Conservation (phyloP, 129 eudicot species). For the Arctium minus region DNA sequence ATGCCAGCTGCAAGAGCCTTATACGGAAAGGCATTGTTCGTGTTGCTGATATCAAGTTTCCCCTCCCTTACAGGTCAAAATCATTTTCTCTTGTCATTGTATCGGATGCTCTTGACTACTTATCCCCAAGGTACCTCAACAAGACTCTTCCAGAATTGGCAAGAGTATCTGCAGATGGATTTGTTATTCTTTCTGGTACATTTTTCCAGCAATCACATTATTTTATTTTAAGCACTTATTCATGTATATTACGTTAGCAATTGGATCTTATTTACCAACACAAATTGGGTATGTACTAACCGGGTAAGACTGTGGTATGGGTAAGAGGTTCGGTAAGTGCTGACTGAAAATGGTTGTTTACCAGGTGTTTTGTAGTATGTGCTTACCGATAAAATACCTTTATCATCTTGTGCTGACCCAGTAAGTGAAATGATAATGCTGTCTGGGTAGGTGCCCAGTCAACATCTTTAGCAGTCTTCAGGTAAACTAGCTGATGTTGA, state of each 20-base stretch:
- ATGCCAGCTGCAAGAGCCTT: slow-evolving; percentile 70
- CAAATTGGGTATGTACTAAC: neutral
- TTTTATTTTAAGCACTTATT: neutral
- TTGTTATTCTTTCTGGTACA: slow-evolving; percentile 81
- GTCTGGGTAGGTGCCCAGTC: neutral
- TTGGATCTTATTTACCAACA: neutral
- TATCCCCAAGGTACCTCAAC: slow-evolving; percentile 91
- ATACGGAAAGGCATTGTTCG: slow-evolving; percentile 79
- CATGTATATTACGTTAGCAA: neutral
- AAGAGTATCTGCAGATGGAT: slow-evolving; percentile 84
- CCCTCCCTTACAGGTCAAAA: slow-evolving; percentile 75
- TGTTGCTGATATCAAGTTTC: slow-evolving; percentile 81
- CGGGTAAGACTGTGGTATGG: neutral
- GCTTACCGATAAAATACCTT: neutral
- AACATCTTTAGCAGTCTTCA: neutral
- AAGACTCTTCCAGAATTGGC: slow-evolving; percentile 85
- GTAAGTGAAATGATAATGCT: neutral
- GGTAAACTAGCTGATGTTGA: neutral
- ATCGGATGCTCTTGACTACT: slow-evolving; percentile 86
- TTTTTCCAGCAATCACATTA: slow-evolving; percentile 1
- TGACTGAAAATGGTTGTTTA: neutral
- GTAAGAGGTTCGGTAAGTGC: neutral
- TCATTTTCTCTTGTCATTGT: slow-evolving; percentile 88
- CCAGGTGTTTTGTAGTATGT: neutral
- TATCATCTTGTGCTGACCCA: neutral